Base-by-base conservation (phyloP, 129 eudicot genomes). In the Lactuca saligna region DNA sequence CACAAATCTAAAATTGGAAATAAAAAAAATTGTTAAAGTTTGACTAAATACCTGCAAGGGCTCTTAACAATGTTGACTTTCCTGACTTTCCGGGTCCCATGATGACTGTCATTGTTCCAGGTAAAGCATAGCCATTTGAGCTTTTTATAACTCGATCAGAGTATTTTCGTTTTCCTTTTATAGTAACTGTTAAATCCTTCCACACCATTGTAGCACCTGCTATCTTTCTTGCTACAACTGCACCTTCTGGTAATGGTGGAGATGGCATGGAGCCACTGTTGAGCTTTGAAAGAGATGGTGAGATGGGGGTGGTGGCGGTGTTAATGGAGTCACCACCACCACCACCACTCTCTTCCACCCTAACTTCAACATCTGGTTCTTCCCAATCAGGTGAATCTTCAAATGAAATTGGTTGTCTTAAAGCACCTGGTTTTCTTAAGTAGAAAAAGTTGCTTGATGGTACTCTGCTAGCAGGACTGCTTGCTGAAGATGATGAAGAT, bases 301-400 rank as follows among this genome's bases (percentile, higher is more conserved):
- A 87, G 25, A 66, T 74, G 6, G 91, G 79, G 10, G 85, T 81
- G 15, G 98, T 86, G 46, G 87, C 96, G 6, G 89, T 79, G 65
- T 90, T 81, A 56, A 87, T 87, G 57, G 96, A 87, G 58, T 90
- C 96, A 48, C 80, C 89, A 2, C 61, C 62, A 12, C 83, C 88
- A 42, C n/a, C 15, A 12, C 51, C 51, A 4, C 51, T 10, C 35
- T 84, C 98, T 57, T 87, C 90, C 39, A 85, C 80, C 82, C 84
- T 86, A 61, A 83, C 92, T 61, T 89, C 97, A 13, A 89, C 76
- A 77, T 93, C 85, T 2, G 89, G 81, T 32, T 93, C 97, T n/a
- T 83, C 97, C 97, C 98, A 90, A 54, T 84, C 98, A 0, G 98
- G 98, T 37, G 98, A 93, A 77, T 93, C 98, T 73, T 93, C 98